phyloP scores from a whole-genome alignment of 768 basidiomycete genomes.

The Tulasnella sp. region DNA sequence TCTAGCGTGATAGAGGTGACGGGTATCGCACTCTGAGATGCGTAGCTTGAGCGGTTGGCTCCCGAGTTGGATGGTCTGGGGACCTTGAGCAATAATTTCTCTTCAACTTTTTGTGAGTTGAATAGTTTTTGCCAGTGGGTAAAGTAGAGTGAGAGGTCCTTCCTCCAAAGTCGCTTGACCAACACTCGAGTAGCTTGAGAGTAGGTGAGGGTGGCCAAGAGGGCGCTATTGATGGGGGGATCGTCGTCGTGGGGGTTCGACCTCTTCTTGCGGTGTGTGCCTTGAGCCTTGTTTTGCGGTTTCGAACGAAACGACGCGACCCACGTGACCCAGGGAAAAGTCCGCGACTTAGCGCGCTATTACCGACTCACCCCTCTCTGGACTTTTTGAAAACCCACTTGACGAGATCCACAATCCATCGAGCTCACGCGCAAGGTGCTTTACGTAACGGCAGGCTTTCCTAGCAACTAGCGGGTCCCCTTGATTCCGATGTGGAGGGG shows the following conservation, averaged over 20 bases:
- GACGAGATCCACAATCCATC: no score
- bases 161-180: background rate
- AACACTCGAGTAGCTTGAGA: background rate
- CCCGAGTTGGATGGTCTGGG: background rate
- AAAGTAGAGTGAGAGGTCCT: background rate
- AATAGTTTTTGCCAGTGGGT: background rate
- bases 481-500: no score
- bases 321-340: background rate
- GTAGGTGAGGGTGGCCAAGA: background rate
- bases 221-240: background rate
- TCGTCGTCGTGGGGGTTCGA: background rate
- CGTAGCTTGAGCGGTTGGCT: background rate
- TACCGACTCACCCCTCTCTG: background rate
- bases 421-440: no score
- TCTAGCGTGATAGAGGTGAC: background rate
- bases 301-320: constrained; percentile 5
- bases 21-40: background rate
- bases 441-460: no score
- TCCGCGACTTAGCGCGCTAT: background rate
- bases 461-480: no score
- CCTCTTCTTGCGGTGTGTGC: background rate
- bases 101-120: background rate
- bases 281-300: constrained; percentile 9
- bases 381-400: no score
- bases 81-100: background rate